Conservation (phyloP, 164 flowering plant genomes). For the Magnolia sinica region DNA sequence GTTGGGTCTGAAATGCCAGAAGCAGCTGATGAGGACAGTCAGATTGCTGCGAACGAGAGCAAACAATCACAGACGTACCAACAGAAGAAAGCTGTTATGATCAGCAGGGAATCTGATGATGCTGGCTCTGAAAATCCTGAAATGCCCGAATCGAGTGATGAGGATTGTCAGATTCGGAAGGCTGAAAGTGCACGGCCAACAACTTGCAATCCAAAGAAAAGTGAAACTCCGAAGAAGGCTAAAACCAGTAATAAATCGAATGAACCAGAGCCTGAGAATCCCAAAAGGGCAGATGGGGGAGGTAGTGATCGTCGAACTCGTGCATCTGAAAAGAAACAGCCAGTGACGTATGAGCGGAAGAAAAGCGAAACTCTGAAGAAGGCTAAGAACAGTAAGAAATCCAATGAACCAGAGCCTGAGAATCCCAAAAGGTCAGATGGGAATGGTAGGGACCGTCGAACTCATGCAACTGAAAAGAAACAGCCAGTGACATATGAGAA, state of each 20-base stretch:
- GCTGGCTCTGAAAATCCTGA: constrained; percentile 5
- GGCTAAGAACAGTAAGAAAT: background rate
- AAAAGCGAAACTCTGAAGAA: background rate
- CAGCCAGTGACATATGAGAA: constrained; percentile 10
- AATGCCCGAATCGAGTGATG: background rate
- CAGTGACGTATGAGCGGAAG: background rate
- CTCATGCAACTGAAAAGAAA: background rate
- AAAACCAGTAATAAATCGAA: background rate
- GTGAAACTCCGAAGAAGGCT: background rate
- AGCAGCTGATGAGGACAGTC: background rate
- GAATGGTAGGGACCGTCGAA: background rate
- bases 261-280: background rate
- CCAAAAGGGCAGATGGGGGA: background rate
- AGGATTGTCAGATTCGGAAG: background rate
- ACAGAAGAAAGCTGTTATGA: background rate
- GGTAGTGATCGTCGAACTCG: background rate
- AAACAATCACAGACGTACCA: background rate
- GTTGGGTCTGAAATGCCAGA: background rate
- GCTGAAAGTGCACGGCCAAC: background rate
- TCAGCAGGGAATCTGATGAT: background rate
- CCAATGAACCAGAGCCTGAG: background rate
- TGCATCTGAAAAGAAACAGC: background rate
- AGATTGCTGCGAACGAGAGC: background rate
- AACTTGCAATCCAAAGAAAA: constrained; percentile 16
- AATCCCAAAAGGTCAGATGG: background rate